phyloP scores from a whole-genome alignment of 345 rosid species.

The Bruguiera gymnorhiza region DNA sequence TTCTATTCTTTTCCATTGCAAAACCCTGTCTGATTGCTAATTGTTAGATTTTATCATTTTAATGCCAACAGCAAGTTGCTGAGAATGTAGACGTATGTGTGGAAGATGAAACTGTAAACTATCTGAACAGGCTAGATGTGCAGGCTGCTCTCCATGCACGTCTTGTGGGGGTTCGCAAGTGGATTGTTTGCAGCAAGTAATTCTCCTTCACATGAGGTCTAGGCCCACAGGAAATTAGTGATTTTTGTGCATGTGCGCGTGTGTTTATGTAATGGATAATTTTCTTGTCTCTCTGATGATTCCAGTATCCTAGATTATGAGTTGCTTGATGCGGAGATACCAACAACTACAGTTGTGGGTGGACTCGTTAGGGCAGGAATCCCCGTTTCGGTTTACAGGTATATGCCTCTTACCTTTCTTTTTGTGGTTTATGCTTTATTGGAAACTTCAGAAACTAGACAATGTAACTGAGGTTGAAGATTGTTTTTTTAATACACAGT shows the following conservation, averaged over 20 bases:
- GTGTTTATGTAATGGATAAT: not conserved
- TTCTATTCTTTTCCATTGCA: not conserved
- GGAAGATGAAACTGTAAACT: slow-evolving; percentile 87
- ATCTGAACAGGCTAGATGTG: slow-evolving; percentile 85
- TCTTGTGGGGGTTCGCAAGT: slow-evolving; percentile 71
- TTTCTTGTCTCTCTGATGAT: not conserved
- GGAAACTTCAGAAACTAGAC: not conserved
- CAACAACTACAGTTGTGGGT: slow-evolving; percentile 65
- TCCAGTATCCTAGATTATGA: slow-evolving; percentile 80
- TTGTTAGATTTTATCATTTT: not conserved
- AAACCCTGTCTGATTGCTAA: slow-evolving; percentile 10
- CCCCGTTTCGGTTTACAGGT: slow-evolving; percentile 89
- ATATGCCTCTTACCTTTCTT: slow-evolving; percentile 6
- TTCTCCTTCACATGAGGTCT: slow-evolving; percentile 10
- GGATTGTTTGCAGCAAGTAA: slow-evolving; percentile 96
- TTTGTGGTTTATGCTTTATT: slow-evolving; percentile 1
- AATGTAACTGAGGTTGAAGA: not conserved
- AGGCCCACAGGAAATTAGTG: not conserved
- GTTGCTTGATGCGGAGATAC: slow-evolving; percentile 69
- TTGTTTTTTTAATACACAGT: slow-evolving; percentile 34
- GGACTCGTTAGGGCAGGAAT: slow-evolving; percentile 66
- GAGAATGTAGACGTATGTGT: slow-evolving; percentile 87
- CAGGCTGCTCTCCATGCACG: slow-evolving; percentile 88
- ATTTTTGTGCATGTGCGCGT: not conserved
- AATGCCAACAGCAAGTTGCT: slow-evolving; percentile 57